These are phyloP conservation scores for Serpula lacrymans DNA, from an alignment of 768 basidiomycete species.

Conservation along the genomic window DNA sequence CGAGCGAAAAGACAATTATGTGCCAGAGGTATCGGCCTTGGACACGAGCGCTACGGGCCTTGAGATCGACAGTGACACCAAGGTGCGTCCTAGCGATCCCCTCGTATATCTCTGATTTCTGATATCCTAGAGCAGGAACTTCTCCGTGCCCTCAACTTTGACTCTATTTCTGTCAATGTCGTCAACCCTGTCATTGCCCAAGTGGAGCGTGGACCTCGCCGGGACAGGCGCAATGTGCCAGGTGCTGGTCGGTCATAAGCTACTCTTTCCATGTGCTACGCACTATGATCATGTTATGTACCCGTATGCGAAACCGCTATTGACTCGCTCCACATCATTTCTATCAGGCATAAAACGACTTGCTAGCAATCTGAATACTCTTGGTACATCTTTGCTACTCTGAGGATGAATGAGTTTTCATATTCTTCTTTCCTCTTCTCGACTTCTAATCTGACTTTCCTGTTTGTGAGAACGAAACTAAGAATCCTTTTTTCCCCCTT, in stretches of 20 bases:
- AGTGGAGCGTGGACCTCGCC: conserved; percentile 68
- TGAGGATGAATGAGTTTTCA: no score
- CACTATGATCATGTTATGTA: conserved; percentile 13
- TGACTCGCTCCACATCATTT: neutral
- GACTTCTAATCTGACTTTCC: no score
- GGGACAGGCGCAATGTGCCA: conserved; percentile 77
- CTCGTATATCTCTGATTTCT: neutral
- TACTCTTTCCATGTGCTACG: conserved; percentile 4
- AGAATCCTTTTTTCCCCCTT: no score
- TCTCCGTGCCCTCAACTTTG: conserved; percentile 91
- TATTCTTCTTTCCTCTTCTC: no score
- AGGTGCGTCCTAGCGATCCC: conserved; percentile 50
- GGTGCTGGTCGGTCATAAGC: conserved; percentile 60
- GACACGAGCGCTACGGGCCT: conserved; percentile 71
- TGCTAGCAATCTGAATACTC: no score
- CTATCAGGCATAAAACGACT: neutral
- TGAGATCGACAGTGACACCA: conserved; percentile 91
- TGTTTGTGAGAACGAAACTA: no score
- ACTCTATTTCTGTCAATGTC: conserved; percentile 77
- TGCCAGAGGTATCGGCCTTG: conserved; percentile 96
- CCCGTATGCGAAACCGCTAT: conserved; percentile 6
- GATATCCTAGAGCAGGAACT: conserved; percentile 55
- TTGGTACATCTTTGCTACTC: no score
- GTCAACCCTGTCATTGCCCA: conserved; percentile 58
- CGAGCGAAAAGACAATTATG: conserved; percentile 99